phyloP scores from a whole-genome alignment of 441 rosid genomes.

The Populus hybrid region DNA sequence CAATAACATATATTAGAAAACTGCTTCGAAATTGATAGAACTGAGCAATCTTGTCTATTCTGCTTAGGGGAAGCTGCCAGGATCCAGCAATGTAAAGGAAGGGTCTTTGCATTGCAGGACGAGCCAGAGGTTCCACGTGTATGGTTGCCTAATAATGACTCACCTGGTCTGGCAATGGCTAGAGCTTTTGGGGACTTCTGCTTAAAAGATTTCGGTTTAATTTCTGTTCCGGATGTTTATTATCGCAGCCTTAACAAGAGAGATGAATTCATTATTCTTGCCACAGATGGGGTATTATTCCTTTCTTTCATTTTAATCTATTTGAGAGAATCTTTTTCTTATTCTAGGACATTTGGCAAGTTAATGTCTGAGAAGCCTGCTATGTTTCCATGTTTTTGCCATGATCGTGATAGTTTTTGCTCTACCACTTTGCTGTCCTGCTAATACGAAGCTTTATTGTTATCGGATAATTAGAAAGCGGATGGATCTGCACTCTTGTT shows the following conservation, averaged over 20 bases:
- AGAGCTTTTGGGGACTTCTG: constrained; percentile 99
- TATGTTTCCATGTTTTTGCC: background rate
- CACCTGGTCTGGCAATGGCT: constrained; percentile 99
- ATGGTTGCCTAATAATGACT: constrained; percentile 85
- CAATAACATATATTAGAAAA: constrained; percentile 7
- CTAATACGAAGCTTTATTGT: background rate
- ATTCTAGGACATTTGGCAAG: background rate
- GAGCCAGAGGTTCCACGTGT: constrained; percentile 93
- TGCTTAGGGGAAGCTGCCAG: constrained; percentile 82
- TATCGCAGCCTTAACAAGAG: constrained; percentile 49
- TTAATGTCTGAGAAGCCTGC: constrained; percentile 2
- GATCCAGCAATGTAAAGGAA: constrained; percentile 77
- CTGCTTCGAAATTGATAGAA: constrained; percentile 1
- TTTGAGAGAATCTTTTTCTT: background rate
- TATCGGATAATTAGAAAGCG: background rate
- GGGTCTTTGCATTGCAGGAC: constrained; percentile 85
- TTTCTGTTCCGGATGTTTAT: constrained; percentile 77
- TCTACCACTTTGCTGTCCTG: background rate
- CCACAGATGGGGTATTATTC: constrained; percentile 81
- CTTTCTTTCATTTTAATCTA: constrained; percentile 6
- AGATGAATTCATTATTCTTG: constrained; percentile 85
- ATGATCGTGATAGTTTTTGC: background rate
- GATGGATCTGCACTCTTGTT: background rate
- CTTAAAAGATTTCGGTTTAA: constrained; percentile 86
- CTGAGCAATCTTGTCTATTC: constrained; percentile 15